Base-by-base conservation (phyloP, 192 early-diverging fungal genomes). In the Coemansia sp. region DNA sequence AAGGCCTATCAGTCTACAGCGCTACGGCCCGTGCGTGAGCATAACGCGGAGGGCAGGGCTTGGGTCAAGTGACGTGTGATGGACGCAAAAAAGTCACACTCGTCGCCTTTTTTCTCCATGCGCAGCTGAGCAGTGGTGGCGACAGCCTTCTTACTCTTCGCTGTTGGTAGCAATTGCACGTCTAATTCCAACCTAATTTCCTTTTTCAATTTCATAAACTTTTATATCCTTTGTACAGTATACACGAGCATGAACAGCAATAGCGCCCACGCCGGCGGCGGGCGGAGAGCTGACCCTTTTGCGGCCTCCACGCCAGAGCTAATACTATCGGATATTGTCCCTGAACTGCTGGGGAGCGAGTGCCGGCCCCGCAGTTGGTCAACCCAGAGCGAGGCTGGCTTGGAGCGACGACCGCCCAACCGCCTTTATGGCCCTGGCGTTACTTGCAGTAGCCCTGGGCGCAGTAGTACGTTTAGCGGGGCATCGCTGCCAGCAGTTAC, bases 311-410 rank as follows among this genome's bases (percentile, higher is more conserved):
- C 77, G 21, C 77, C 77, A 17, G 77, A 79, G 62, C 66, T 79
- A 27, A 66, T 79, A 27, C 50, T 53, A 14, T 51, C 77, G 15
- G 63, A 60, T 25, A 37, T 73, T 51, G 41, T 78, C 11, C 59
- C 70, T 25, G 65, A 66, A 48, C 68, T 74, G 61, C 57, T 79
- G 38, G 72, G 74, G 12, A 65, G 59, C 45, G 72, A 68, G n/a
- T 63, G 67, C 29, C 64, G 77, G 34, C 73, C 77, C 5, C 77
- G 77, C 21, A 80, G 77, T 66, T 80, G 77, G 77, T 80, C 77
- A 27, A 53, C 62, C 3, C 66, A 61, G 38, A 44, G 64, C 55
- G 66, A 67, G 5, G 50, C 38, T 34, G 48, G 51, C 50, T 19
- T 63, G 21, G 34, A 27, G 23, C 46, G 50, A 32, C 48, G 50